Percentiles rank a stretch among this genome's conserved stretches.
phyloP scores from a whole-genome alignment of 176 grass and related monocot genomes.

The Chloris gayana region DNA sequence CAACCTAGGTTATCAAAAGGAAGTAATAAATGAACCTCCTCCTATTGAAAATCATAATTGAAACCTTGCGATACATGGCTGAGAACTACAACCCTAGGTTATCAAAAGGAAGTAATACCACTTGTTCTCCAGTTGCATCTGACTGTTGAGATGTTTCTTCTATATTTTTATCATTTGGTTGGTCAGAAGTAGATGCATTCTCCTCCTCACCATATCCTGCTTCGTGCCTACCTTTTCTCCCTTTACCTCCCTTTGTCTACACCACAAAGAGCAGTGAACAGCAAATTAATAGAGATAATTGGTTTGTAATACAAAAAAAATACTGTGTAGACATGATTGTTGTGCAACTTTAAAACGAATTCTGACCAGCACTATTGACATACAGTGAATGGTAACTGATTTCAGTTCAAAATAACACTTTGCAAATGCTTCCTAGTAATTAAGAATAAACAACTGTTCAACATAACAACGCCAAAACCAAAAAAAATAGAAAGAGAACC shows the following conservation, averaged over 20 bases:
- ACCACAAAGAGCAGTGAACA: not conserved
- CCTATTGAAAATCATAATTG: constrained; percentile 4
- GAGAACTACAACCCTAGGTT: not conserved
- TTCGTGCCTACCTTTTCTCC: constrained; percentile 66
- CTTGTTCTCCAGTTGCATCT: constrained; percentile 61
- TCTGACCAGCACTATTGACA: not conserved
- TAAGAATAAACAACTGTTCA: not conserved
- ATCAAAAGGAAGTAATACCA: constrained; percentile 38
- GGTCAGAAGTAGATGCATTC: constrained; percentile 81
- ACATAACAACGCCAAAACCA: not conserved
- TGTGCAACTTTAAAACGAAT: constrained; percentile 1
- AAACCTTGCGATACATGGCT: not conserved
- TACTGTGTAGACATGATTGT: constrained; percentile 5
- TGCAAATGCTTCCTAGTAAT: constrained; percentile 4
- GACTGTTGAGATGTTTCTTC: constrained; percentile 54
- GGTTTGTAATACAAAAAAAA: constrained; percentile 7
- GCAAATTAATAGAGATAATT: constrained; percentile 30
- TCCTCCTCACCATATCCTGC: constrained; percentile 67
- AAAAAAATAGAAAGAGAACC: not conserved
- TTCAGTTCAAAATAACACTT: constrained; percentile 10
- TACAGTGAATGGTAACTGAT: not conserved
- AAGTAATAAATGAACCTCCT: not conserved
- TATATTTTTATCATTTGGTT: constrained; percentile 68
- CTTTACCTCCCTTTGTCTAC: constrained; percentile 80
- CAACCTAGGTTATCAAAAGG: not conserved